These are phyloP conservation scores for Cucumis melo DNA, from an alignment of 306 rosid species.

Conservation along the genomic window DNA sequence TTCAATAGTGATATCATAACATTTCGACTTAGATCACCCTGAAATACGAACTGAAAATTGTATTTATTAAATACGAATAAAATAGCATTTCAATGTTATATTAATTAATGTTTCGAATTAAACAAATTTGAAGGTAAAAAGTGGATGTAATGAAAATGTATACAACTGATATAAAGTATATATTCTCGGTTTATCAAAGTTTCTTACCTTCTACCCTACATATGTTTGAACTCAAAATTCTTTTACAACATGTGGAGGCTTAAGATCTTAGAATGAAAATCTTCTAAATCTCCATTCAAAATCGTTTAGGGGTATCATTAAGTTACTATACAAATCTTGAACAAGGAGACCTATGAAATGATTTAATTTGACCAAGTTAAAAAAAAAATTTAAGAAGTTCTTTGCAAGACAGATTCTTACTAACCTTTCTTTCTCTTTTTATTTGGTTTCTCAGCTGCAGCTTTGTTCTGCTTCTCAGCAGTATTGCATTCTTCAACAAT, in stretches of 20 bases:
- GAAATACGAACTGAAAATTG: too few relatives aligned
- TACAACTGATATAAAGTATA: too few relatives aligned
- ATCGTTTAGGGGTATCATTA: background rate
- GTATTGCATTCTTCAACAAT: conserved; percentile 17
- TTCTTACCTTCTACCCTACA: too few relatives aligned
- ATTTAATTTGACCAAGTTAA: background rate
- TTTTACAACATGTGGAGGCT: background rate
- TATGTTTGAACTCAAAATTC: too few relatives aligned
- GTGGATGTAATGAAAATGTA: too few relatives aligned
- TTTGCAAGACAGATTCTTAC: background rate
- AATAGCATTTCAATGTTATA: too few relatives aligned
- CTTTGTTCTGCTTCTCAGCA: conserved; percentile 16
- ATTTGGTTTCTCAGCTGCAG: conserved; percentile 16
- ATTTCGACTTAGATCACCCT: too few relatives aligned
- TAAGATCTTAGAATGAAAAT: background rate
- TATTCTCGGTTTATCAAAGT: too few relatives aligned
- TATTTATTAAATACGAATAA: too few relatives aligned
- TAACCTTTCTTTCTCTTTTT: conserved; percentile 13
- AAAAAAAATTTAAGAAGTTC: background rate
- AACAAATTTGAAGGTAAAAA: too few relatives aligned
- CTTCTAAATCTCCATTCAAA: background rate
- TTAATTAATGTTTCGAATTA: too few relatives aligned
- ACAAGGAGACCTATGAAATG: background rate
- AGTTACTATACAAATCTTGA: background rate
- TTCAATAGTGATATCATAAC: too few relatives aligned